Conservation (phyloP, 2,329 filamentous ascomycete genomes). For the Lasiodiplodia sp. region DNA sequence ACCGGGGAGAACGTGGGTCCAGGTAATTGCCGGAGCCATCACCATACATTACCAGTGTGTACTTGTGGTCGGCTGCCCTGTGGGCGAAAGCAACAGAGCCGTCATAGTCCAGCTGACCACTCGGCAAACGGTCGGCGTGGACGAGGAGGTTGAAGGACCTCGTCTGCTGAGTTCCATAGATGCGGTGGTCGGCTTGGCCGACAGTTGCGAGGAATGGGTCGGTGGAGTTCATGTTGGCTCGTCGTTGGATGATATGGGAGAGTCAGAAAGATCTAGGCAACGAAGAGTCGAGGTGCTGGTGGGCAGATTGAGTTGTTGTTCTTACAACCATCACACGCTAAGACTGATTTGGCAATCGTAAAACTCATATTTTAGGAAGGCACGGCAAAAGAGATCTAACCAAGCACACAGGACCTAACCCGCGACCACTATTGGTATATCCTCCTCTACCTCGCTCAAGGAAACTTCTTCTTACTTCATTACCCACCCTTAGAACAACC, state of each 20-base stretch:
- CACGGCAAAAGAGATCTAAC: neutral
- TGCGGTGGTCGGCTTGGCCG: neutral
- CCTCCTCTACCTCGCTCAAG: neutral
- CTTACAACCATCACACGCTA: neutral
- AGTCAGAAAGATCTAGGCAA: neutral
- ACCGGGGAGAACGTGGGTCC: too few relatives aligned
- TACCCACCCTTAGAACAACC: constrained; percentile 62
- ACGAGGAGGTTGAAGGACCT: neutral
- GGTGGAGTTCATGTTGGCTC: neutral
- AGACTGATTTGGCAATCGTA: neutral
- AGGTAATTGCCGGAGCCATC: neutral
- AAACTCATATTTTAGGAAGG: constrained; percentile 14
- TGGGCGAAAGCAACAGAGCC: neutral
- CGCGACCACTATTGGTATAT: neutral
- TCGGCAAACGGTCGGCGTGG: neutral
- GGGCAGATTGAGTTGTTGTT: neutral
- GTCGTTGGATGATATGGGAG: neutral
- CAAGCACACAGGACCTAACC: neutral
- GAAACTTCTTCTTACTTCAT: neutral
- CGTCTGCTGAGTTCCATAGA: neutral
- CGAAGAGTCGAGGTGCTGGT: neutral
- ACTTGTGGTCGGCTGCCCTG: neutral
- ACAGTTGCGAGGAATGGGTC: neutral
- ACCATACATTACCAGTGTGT: neutral
- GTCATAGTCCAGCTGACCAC: neutral